A percentile compares a stretch with the other conserved stretches of the same genome.
phyloP scores from a whole-genome alignment of 768 basidiomycete genomes.

The Paxillus ammoniavirescens region DNA sequence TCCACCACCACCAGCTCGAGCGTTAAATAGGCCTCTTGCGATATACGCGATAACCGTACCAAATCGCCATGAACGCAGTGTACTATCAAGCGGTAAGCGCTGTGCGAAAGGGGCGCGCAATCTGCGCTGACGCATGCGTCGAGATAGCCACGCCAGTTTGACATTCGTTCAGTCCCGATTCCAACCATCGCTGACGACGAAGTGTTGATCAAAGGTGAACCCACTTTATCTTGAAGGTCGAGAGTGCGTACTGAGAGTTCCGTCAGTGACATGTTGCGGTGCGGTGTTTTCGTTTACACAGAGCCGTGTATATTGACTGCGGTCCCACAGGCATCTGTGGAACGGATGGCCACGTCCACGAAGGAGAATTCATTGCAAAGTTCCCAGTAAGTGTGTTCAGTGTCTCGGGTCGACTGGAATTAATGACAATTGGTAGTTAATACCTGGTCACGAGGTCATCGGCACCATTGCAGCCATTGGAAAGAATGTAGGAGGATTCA shows the following conservation, averaged over 20 bases:
- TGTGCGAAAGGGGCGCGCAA: neutral
- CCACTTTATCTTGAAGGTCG: too few species aligned
- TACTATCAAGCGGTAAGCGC: slow-evolving; percentile 42
- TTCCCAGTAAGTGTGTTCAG: slow-evolving; percentile 38
- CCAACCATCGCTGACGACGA: slow-evolving; percentile 54
- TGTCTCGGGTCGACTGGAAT: neutral
- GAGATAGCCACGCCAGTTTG: slow-evolving; percentile 47
- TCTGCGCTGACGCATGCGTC: neutral
- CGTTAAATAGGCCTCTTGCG: neutral
- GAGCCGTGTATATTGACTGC: neutral
- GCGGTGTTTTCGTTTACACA: slow-evolving; percentile 4
- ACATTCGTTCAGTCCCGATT: slow-evolving; percentile 50
- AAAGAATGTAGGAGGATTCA: slow-evolving; percentile 71
- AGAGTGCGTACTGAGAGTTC: neutral
- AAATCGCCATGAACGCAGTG: slow-evolving; percentile 44
- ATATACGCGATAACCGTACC: neutral
- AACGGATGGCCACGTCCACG: slow-evolving; percentile 57
- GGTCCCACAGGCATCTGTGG: slow-evolving; percentile 46
- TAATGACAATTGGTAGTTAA: slow-evolving; percentile 40
- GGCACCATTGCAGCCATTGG: slow-evolving; percentile 70
- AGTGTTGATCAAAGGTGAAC: slow-evolving; percentile 56
- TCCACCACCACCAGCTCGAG: neutral
- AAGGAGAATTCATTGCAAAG: slow-evolving; percentile 59
- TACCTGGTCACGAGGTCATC: slow-evolving; percentile 70
- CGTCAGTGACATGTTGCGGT: slow-evolving; percentile 40